Conservation (phyloP, 2,329 filamentous ascomycete species). For the Hypoxylon sp. region DNA sequence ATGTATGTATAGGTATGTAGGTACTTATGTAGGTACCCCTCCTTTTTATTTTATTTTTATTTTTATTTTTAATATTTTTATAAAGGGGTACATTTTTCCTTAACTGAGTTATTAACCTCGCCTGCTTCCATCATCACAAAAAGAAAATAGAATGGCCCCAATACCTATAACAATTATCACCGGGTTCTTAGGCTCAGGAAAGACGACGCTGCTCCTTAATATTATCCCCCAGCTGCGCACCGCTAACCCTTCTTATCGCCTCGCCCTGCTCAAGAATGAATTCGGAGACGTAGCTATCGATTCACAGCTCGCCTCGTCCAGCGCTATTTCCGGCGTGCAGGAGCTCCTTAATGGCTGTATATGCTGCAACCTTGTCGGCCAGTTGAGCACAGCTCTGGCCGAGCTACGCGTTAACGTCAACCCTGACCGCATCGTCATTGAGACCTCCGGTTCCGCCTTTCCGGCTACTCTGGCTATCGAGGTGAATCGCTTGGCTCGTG, state of each 20-base stretch:
- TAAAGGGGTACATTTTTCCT: no score
- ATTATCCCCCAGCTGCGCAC: conserved; percentile 89
- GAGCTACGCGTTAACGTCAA: conserved; percentile 72
- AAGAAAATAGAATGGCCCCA: conserved; percentile 66
- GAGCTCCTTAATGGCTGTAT: conserved; percentile 98
- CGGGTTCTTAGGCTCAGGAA: conserved; percentile 95
- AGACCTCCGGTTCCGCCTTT: conserved; percentile 90
- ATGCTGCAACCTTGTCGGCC: conserved; percentile 97
- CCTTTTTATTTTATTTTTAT: no score
- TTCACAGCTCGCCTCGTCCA: conserved; percentile 87
- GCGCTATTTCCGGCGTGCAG: conserved; percentile 88
- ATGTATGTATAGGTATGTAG: no score
- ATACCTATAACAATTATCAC: conserved; percentile 96
- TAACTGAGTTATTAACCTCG: no score
- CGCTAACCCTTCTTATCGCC: conserved; percentile 80
- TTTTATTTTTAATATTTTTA: no score
- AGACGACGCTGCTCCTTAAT: conserved; percentile 95
- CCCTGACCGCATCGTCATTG: conserved; percentile 92
- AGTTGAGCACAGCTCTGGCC: conserved; percentile 83
- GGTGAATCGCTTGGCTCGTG: conserved; percentile 82
- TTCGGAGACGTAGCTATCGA: conserved; percentile 96
- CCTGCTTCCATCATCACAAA: no score
- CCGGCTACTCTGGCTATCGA: conserved; percentile 93
- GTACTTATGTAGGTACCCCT: no score
- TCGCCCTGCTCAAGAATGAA: conserved; percentile 97